Evolutionary conservation across 106 monocot species (phyloP).

Genomic region (Hemerocallis citrina): DNA sequence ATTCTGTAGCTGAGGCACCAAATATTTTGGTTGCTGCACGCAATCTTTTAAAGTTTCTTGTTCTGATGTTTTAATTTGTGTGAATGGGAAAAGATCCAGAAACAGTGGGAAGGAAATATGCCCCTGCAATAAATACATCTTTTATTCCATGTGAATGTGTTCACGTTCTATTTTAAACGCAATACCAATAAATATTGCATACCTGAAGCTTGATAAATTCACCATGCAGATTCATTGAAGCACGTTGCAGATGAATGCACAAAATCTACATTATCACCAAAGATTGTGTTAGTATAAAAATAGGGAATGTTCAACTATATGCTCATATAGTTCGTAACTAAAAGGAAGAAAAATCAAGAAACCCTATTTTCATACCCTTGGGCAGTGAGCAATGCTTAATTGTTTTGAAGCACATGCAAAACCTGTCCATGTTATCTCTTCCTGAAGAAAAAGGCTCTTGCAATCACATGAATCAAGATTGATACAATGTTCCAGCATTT

Average conservation of each 20-base stretch:
- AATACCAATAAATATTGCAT: background rate
- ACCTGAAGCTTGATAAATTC: constrained; percentile 74
- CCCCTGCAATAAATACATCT: constrained; percentile 30
- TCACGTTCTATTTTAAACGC: background rate
- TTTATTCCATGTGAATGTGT: background rate
- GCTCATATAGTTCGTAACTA: background rate
- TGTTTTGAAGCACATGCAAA: constrained; percentile 58
- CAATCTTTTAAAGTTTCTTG: constrained; percentile 9
- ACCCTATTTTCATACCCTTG: constrained; percentile 36
- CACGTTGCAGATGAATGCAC: constrained; percentile 88
- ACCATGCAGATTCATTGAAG: constrained; percentile 49
- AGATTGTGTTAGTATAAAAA: background rate
- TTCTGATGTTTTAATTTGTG: constrained; percentile 11
- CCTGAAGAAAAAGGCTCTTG: constrained; percentile 35
- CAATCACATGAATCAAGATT: constrained; percentile 71
- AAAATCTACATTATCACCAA: constrained; percentile 47
- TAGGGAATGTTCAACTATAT: background rate
- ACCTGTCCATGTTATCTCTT: constrained; percentile 38
- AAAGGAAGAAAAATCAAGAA: background rate
- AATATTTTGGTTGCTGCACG: constrained; percentile 2
- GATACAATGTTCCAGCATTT: constrained; percentile 37
- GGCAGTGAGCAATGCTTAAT: constrained; percentile 47
- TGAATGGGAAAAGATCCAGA: constrained; percentile 53
- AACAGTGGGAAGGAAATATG: constrained; percentile 56
- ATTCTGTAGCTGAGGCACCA: constrained; percentile 5